Base-by-base conservation (phyloP, 2,329 filamentous ascomycete species). In the Hypoxylon sp. region DNA sequence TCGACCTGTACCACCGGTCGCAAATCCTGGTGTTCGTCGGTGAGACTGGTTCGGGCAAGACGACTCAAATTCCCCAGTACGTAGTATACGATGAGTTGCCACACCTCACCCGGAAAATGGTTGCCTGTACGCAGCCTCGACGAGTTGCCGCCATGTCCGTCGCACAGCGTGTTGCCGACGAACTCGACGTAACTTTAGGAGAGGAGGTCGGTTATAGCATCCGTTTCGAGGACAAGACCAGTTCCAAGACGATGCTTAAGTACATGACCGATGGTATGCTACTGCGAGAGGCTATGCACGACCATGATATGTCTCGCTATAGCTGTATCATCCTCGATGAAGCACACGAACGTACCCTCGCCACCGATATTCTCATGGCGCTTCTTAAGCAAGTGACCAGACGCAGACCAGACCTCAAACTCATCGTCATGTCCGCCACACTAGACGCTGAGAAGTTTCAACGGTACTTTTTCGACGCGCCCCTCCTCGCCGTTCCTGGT, bases 211-310 rank as follows among this genome's bases (percentile, higher is more conserved):
- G 96, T 81, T 99, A 98, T 85, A 98, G 93, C 81, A 98, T 99
- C 80, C 94, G 96, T 85, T 99, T 99, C 81, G 97, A 99, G 82
- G 96, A 99, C 80, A 92, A 90, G 84, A 98, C 96, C 0, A 89
- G 92, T 56, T 89, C 90, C 64, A 94, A 93, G 81, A 99, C 96
- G 1, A 89, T 97, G 68, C 89, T 99, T 79, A 99, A 99, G 85
- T 99, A 99, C 85, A 99, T 99, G 96, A 99, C 97, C 49, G 96
- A 99, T 78, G 97, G 97, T 89, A 98, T 99, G 92, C 90, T 99
- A 76, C 86, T 98, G 77, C 87, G 96, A 77, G 96, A 99, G 82
- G 95, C 96, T 64, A 97, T 99, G 91, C 91, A 98, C 81, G 96
- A 99, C 80, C 93, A 95, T 77, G 89, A 97, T 75, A 89, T 99